Evolutionary conservation across 148 eudicot genomes (phyloP).

Genomic region (Chenopodium berlandieri): DNA sequence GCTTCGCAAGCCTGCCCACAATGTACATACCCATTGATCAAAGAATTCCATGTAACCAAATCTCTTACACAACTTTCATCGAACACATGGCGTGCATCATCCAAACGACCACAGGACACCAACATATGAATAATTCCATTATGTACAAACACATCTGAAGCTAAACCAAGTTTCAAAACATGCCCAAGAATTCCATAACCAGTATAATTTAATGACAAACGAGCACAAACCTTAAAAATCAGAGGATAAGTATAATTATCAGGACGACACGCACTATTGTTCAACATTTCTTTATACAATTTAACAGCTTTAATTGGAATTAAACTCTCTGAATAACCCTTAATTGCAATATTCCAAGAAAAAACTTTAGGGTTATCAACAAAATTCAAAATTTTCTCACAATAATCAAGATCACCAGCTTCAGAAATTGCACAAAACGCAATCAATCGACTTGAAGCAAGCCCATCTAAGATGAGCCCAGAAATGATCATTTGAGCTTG

Average conservation of each 20-base stretch:
- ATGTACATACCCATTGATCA: slow-evolving; percentile 57
- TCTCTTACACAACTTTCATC: slow-evolving; percentile 60
- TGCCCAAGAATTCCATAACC: slow-evolving; percentile 52
- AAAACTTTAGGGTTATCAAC: slow-evolving; percentile 36
- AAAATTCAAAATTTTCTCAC: slow-evolving; percentile 34
- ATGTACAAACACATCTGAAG: slow-evolving; percentile 43
- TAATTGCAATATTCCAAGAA: slow-evolving; percentile 53
- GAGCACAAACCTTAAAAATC: slow-evolving; percentile 47
- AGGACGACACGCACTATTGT: slow-evolving; percentile 29
- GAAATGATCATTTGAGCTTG: slow-evolving; percentile 53
- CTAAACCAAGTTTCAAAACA: slow-evolving; percentile 52
- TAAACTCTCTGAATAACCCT: slow-evolving; percentile 39
- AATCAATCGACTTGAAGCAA: slow-evolving; percentile 53
- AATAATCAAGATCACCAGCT: slow-evolving; percentile 36
- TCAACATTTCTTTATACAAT: slow-evolving; percentile 46
- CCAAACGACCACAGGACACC: slow-evolving; percentile 41
- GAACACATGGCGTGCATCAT: slow-evolving; percentile 48
- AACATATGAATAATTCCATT: slow-evolving; percentile 56
- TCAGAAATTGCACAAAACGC: slow-evolving; percentile 59
- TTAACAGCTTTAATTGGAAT: slow-evolving; percentile 28
- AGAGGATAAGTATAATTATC: slow-evolving; percentile 53
- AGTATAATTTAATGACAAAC: slow-evolving; percentile 23
- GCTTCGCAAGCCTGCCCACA: slow-evolving; percentile 42
- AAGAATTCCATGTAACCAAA: slow-evolving; percentile 60
- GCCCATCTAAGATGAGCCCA: slow-evolving; percentile 40